Percentiles rank a stretch among this genome's conserved stretches.
Evolutionary conservation across 2,329 filamentous ascomycete genomes (phyloP).

Genomic region (Aspergillus nomiae): DNA sequence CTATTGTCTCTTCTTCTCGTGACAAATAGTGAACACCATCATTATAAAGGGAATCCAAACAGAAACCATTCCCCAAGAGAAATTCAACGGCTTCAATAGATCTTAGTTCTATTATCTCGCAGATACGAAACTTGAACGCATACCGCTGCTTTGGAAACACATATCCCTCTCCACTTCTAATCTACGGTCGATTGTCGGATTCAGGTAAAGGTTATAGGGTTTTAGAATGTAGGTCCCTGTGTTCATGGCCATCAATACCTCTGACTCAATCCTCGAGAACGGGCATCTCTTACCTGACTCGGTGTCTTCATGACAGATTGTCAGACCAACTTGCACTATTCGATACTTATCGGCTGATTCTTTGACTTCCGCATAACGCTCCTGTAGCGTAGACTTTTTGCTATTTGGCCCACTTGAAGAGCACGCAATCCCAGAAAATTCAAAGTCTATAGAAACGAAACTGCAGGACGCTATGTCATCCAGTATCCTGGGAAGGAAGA

Average conservation of each 20-base stretch:
- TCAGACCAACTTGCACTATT: constrained; percentile 68
- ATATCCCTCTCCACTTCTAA: constrained; percentile 64
- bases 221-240: constrained; percentile 57
- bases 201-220: constrained; percentile 67
- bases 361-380: constrained; percentile 63
- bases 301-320: constrained; percentile 61
- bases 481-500: constrained; percentile 58
- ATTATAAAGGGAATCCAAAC: constrained; percentile 58
- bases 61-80: constrained; percentile 59
- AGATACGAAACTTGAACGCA: constrained; percentile 9
- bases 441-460: constrained; percentile 67
- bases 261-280: neutral
- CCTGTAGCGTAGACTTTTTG: constrained; percentile 56
- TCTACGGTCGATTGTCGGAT: constrained; percentile 55
- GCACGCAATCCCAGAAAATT: constrained; percentile 64
- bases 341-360: constrained; percentile 63
- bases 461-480: constrained; percentile 59
- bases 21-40: constrained; percentile 65
- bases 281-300: constrained; percentile 44
- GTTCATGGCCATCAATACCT: constrained; percentile 10
- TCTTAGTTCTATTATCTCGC: constrained; percentile 10
- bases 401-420: constrained; percentile 39
- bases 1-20: constrained; percentile 56
- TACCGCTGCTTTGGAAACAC: constrained; percentile 58
- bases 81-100: constrained; percentile 57